Conservation (phyloP, 2,329 filamentous ascomycete species). For the Alternaria gansuensis region DNA sequence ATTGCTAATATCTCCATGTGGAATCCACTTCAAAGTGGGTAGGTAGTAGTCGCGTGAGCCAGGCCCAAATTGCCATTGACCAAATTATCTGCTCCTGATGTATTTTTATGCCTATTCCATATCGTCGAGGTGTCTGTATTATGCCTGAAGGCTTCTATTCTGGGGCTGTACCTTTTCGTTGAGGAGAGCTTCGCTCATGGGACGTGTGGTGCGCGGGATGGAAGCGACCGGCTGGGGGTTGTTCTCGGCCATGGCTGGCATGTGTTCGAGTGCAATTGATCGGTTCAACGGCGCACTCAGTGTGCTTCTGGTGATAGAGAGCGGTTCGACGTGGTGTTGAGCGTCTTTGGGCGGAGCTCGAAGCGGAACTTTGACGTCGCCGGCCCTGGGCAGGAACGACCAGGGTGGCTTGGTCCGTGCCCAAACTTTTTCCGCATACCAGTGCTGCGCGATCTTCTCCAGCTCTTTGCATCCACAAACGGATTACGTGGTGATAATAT, state of each 20-base stretch:
- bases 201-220: conserved; percentile 74
- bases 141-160: background rate
- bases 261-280: conserved; percentile 42
- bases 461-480: conserved; percentile 15
- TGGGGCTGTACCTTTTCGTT: conserved; percentile 87
- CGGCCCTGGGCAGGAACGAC: conserved; percentile 35
- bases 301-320: conserved; percentile 21
- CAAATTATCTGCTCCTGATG: background rate
- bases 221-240: conserved; percentile 64
- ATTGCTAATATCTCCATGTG: conserved; percentile 11
- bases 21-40: conserved; percentile 1
- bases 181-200: conserved; percentile 95
- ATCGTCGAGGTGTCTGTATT: background rate
- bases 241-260: conserved; percentile 66
- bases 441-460: conserved; percentile 11
- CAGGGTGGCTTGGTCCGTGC: conserved; percentile 25
- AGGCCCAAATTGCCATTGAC: background rate
- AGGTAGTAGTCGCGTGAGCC: conserved; percentile 24
- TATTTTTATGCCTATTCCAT: background rate
- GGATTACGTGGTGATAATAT: conserved; percentile 28
- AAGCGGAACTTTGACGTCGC: conserved; percentile 41
- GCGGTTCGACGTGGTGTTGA: conserved; percentile 37
- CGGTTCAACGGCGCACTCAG: conserved; percentile 31
- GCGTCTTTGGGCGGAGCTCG: conserved; percentile 29
- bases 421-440: conserved; percentile 32